phyloP scores from a whole-genome alignment of 495 filamentous ascomycete genomes.

The Corynascus novoguineensis region DNA sequence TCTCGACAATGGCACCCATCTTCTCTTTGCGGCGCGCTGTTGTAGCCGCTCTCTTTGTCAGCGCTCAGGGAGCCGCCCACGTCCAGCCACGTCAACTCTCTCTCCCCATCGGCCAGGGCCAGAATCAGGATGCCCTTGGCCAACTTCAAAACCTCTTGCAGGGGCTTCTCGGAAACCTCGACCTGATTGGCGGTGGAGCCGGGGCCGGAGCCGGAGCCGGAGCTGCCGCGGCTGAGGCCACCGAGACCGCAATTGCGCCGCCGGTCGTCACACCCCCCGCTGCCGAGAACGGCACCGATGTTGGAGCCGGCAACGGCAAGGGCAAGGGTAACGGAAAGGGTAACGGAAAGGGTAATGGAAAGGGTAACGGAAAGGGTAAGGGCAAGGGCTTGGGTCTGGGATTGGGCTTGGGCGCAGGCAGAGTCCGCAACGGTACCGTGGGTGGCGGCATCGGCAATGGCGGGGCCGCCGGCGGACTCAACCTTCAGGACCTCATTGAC shows the following conservation, averaged over 20 bases:
- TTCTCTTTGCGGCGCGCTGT: slow-evolving; percentile 22
- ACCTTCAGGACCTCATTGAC: not conserved
- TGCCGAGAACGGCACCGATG: not conserved
- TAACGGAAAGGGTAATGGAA: slow-evolving; percentile 10
- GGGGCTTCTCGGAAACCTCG: slow-evolving; percentile 1
- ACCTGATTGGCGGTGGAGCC: not conserved
- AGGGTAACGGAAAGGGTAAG: slow-evolving; percentile 12
- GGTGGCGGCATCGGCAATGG: too few species aligned
- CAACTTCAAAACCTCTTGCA: slow-evolving; percentile 4
- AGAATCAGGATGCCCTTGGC: not conserved
- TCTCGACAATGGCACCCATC: slow-evolving; percentile 10
- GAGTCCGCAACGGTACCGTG: not conserved
- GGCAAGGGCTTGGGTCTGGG: too few species aligned
- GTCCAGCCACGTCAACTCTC: not conserved
- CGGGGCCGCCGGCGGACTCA: not conserved
- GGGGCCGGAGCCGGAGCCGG: not conserved
- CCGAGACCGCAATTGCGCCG: not conserved
- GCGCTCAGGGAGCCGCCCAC: slow-evolving; percentile 1
- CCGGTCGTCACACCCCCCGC: not conserved
- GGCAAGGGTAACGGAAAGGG: slow-evolving; percentile 14
- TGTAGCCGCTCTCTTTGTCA: slow-evolving; percentile 18
- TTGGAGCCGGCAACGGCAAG: not conserved
- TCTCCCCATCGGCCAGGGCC: not conserved
- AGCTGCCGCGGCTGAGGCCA: not conserved
- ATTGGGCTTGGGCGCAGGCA: not conserved